Evolutionary conservation across 1,139 yeast genomes (phyloP).

Genomic region (Yamadazyma spencermartinsiae): DNA sequence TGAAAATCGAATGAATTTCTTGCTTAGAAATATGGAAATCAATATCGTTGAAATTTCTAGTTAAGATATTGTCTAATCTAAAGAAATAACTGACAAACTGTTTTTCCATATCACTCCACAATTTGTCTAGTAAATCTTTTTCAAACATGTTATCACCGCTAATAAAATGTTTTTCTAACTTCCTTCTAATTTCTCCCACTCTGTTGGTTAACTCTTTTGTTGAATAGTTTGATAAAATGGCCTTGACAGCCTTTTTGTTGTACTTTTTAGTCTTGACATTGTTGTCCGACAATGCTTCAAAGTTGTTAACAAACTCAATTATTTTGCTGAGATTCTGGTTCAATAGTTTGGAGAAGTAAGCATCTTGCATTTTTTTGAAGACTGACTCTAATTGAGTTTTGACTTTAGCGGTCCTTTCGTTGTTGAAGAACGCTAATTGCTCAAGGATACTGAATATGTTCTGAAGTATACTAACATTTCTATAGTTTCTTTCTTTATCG

Average conservation of each 20-base stretch:
- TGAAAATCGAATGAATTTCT: constrained; percentile 36
- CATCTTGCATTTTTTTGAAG: constrained; percentile 44
- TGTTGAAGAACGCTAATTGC: constrained; percentile 38
- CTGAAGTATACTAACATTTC: constrained; percentile 61
- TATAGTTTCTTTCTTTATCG: constrained; percentile 58
- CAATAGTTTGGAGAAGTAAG: constrained; percentile 49
- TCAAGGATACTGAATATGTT: constrained; percentile 62
- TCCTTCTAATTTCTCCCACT: constrained; percentile 55
- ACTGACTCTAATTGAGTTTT: constrained; percentile 47
- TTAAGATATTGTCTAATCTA: constrained; percentile 39
- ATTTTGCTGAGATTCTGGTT: constrained; percentile 57
- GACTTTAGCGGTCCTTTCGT: constrained; percentile 33
- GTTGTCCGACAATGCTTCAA: constrained; percentile 51
- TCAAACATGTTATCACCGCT: constrained; percentile 46
- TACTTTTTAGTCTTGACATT: constrained; percentile 62
- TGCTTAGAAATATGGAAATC: constrained; percentile 36
- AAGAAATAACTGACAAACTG: constrained; percentile 37
- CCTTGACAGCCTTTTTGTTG: constrained; percentile 57
- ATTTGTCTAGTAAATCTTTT: constrained; percentile 45
- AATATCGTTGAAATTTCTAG: constrained; percentile 36
- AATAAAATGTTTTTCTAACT: constrained; percentile 60
- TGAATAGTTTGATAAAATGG: constrained; percentile 57
- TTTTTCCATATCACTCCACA: constrained; percentile 45
- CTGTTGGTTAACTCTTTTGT: constrained; percentile 57
- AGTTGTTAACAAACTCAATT: constrained; percentile 63